Base-by-base conservation (phyloP, 73 alveolate genomes). In the Urostyla sp. region DNA sequence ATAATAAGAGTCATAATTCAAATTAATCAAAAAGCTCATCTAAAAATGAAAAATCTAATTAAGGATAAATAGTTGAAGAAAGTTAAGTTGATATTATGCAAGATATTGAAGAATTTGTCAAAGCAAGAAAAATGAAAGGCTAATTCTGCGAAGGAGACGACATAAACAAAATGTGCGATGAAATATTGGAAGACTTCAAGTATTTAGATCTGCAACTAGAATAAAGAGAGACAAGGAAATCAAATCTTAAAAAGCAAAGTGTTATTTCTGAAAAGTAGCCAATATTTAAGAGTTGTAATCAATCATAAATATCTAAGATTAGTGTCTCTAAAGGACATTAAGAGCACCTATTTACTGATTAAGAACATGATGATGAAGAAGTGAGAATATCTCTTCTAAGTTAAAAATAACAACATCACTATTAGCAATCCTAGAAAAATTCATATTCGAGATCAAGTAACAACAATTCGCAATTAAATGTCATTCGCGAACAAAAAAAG, bases 141-240 rank as follows among this genome's bases (percentile, higher is more conserved):
- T 37, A 56, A 32, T 21, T 30, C 23, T 16, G 11, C 0, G 66
- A 21, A 24, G 23, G 48, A 35, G 80, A 82, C 37, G 91, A 82
- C 31, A 50, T 61, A 37, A 72, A 81, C 28, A 72, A 72, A 4
- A 43, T 82, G 76, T 79, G 81, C 72, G 57, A 82, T 30, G 59
- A 72, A 20, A 72, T 63, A 13, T 38, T 63, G 45, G 18, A 40
- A 21, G 79, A 63, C 24, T 74, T 82, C 24, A 74, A 32, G 58
- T 72, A 46, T 72, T 50, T 82, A 58, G 91, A 72, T 53, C 80
- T 37, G 27, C 43, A 54, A 73, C 52, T 56, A 21, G 91, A 28
- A 80, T 66, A 72, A 79, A 8, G 10, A 20, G 30, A 55, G 23
- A 7, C 30, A 11, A 15, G 15, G 20, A 10, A 11, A 15, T 11